Evolutionary conservation across 345 rosid species (phyloP).

Genomic region (Schrenkiella parvula): DNA sequence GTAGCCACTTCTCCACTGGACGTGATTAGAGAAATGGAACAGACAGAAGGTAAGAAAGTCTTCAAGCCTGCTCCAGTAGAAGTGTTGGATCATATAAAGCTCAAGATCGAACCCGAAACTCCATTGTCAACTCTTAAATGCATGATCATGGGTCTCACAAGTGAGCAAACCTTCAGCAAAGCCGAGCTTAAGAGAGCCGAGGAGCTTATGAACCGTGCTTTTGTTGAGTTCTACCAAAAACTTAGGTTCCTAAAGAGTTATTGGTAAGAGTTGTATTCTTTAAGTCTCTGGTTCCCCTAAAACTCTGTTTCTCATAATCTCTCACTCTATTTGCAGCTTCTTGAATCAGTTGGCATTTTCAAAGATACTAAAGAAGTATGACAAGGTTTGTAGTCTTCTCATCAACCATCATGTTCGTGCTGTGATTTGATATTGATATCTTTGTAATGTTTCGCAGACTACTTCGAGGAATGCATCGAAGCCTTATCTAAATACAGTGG

Average conservation of each 20-base stretch:
- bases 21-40: constrained; percentile 22
- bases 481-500: constrained; percentile 55
- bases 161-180: constrained; percentile 46
- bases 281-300: not conserved
- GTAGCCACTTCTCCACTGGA: constrained; percentile 23
- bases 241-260: constrained; percentile 56
- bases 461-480: constrained; percentile 55
- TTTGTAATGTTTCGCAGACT: constrained; percentile 35
- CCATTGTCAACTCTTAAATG: constrained; percentile 60
- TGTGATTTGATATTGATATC: not conserved
- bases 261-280: constrained; percentile 35
- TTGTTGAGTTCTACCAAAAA: constrained; percentile 64
- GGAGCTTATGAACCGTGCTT: constrained; percentile 43
- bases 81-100: constrained; percentile 57
- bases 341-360: constrained; percentile 69
- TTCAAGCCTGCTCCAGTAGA: constrained; percentile 41
- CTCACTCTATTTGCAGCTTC: constrained; percentile 42
- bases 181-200: constrained; percentile 54
- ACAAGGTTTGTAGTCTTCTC: constrained; percentile 45
- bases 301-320: not conserved
- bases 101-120: constrained; percentile 51
- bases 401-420: not conserved
- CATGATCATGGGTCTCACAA: constrained; percentile 45
- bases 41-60: not conserved
- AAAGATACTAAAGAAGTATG: constrained; percentile 70